A percentile compares a stretch with the other conserved stretches of the same genome.
Conservation (phyloP, 129 eudicot genomes). For the Pittosporum tobira region DNA sequence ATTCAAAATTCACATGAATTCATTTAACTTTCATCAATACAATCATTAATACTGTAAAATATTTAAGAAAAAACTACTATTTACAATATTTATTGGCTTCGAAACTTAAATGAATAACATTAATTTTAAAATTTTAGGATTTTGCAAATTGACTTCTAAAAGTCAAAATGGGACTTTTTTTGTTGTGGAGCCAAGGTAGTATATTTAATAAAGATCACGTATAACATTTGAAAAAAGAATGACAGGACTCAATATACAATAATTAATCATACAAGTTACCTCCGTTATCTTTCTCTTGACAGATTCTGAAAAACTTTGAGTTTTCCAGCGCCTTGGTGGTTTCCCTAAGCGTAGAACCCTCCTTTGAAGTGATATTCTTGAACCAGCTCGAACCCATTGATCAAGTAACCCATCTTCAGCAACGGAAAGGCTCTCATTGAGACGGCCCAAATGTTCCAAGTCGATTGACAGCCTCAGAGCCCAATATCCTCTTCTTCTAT, state of each 20-base stretch:
- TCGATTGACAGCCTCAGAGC: slow-evolving; percentile 78
- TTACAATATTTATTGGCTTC: too few species aligned
- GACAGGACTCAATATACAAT: not conserved
- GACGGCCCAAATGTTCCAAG: slow-evolving; percentile 71
- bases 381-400: slow-evolving; percentile 94
- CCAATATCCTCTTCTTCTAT: slow-evolving; percentile 98
- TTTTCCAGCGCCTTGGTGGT: slow-evolving; percentile 96
- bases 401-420: slow-evolving; percentile 76
- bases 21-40: too few species aligned
- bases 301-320: slow-evolving; percentile 61
- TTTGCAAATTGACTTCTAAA: too few species aligned
- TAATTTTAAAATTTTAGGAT: too few species aligned
- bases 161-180: too few species aligned
- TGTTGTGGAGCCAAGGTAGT: too few species aligned
- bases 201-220: not conserved
- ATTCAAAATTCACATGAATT: too few species aligned
- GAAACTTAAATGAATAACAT: too few species aligned
- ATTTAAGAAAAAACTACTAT: too few species aligned
- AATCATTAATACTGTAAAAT: too few species aligned
- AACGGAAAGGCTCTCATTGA: slow-evolving; percentile 66
- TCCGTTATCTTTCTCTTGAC: slow-evolving; percentile 74
- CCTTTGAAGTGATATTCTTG: slow-evolving; percentile 72
- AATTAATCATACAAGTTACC: slow-evolving; percentile 28
- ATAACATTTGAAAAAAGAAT: not conserved
- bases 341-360: slow-evolving; percentile 78